Percentiles rank a stretch among this genome's conserved stretches.
These are phyloP conservation scores for Jamesozyma spencerorum DNA, from an alignment of 805 yeast species.

Conservation along the genomic window DNA sequence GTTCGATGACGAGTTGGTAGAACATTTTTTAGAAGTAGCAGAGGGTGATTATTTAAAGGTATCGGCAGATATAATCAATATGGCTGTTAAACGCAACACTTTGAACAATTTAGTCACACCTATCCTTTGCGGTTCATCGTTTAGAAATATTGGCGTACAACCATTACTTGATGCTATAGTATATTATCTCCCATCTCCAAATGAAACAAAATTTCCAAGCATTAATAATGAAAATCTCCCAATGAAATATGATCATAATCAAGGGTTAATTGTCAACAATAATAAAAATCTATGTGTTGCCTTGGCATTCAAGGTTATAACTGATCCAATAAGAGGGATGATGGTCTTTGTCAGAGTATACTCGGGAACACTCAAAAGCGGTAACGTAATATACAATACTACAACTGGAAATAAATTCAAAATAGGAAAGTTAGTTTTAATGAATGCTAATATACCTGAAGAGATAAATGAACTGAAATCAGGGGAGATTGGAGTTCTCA, in stretches of 20 bases:
- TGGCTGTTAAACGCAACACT: slow-evolving; percentile 58
- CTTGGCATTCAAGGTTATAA: slow-evolving; percentile 82
- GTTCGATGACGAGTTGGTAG: slow-evolving; percentile 66
- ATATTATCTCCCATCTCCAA: slow-evolving; percentile 74
- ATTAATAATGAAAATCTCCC: slow-evolving; percentile 29
- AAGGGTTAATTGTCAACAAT: slow-evolving; percentile 45
- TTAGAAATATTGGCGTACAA: slow-evolving; percentile 88
- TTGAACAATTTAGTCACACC: slow-evolving; percentile 54
- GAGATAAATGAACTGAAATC: slow-evolving; percentile 53
- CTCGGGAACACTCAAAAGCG: slow-evolving; percentile 62
- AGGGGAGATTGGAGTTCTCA: slow-evolving; percentile 81
- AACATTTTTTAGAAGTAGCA: slow-evolving; percentile 66
- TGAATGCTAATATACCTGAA: slow-evolving; percentile 83
- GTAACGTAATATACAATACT: slow-evolving; percentile 56
- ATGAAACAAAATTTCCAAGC: slow-evolving; percentile 51
- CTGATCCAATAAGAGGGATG: slow-evolving; percentile 74
- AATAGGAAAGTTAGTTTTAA: slow-evolving; percentile 58
- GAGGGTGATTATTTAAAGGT: slow-evolving; percentile 56
- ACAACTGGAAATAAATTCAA: slow-evolving; percentile 58
- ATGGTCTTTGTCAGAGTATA: slow-evolving; percentile 82
- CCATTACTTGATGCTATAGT: slow-evolving; percentile 81
- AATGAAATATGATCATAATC: slow-evolving; percentile 31
- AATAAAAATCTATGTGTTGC: slow-evolving; percentile 62
- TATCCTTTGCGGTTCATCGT: slow-evolving; percentile 87
- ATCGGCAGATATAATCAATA: slow-evolving; percentile 42